A percentile compares a stretch with the other conserved stretches of the same genome.
Conservation (phyloP, 2,329 filamentous ascomycete species). For the Diaporthe eres region DNA sequence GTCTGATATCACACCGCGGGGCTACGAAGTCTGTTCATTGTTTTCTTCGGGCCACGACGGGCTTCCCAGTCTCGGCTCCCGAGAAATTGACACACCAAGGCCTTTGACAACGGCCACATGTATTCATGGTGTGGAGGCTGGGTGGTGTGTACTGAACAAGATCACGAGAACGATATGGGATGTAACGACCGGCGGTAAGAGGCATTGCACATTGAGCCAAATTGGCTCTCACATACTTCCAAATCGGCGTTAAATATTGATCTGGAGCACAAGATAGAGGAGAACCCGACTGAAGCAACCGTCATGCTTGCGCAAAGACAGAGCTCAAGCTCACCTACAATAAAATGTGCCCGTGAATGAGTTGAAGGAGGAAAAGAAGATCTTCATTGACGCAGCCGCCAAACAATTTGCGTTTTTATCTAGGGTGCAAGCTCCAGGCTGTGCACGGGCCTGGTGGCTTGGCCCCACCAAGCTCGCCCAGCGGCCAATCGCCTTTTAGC, state of each 20-base stretch:
- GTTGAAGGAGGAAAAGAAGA: constrained; percentile 61
- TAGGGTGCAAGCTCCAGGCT: constrained; percentile 25
- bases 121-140: not conserved
- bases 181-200: constrained; percentile 84
- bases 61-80: no score
- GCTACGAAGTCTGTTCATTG: not conserved
- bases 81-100: not conserved
- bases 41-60: not conserved
- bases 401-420: constrained; percentile 43
- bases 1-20: not conserved
- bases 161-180: constrained; percentile 46
- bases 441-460: constrained; percentile 17
- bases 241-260: constrained; percentile 74
- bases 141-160: not conserved
- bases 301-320: constrained; percentile 54
- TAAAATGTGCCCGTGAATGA: constrained; percentile 79
- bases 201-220: constrained; percentile 72
- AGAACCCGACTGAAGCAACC: constrained; percentile 71
- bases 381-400: constrained; percentile 42
- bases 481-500: constrained; percentile 30
- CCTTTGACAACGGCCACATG: not conserved
- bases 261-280: constrained; percentile 83
- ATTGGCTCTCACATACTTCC: constrained; percentile 76
- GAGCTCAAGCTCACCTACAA: constrained; percentile 78
- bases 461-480: constrained; percentile 5